phyloP scores from a whole-genome alignment of 2,329 filamentous ascomycete genomes.

The Claviceps paspali region DNA sequence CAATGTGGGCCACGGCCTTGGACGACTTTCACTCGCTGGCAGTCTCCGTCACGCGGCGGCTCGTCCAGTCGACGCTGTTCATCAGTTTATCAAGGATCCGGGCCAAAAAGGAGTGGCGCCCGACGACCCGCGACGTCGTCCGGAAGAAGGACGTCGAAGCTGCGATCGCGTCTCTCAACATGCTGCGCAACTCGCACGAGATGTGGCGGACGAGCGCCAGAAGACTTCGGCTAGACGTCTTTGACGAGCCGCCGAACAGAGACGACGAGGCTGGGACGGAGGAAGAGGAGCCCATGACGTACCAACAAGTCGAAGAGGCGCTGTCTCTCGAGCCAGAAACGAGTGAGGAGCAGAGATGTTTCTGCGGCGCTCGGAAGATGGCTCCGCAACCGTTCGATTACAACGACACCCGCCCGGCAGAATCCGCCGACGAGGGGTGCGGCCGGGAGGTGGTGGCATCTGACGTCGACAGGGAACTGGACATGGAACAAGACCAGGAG shows the following conservation, averaged over 20 bases:
- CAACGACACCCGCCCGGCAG: background rate
- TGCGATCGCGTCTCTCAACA: slow-evolving; percentile 30
- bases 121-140: slow-evolving; percentile 19
- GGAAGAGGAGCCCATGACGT: slow-evolving; percentile 22
- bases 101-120: slow-evolving; percentile 23
- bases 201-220: slow-evolving; percentile 36
- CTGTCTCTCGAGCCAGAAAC: slow-evolving; percentile 11
- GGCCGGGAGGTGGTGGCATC: slow-evolving; percentile 8
- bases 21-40: slow-evolving; percentile 57
- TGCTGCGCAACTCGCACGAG: slow-evolving; percentile 20
- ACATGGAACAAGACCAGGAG: slow-evolving; percentile 11
- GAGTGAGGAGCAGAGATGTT: background rate
- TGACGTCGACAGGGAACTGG: background rate
- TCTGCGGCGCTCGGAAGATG: background rate
- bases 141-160: slow-evolving; percentile 31
- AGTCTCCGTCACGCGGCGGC: slow-evolving; percentile 50
- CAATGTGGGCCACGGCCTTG: slow-evolving; percentile 61
- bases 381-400: no score
- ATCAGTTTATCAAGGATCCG: slow-evolving; percentile 55
- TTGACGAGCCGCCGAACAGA: slow-evolving; percentile 17
- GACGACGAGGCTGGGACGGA: slow-evolving; percentile 6
- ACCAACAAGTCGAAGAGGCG: slow-evolving; percentile 27
- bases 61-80: slow-evolving; percentile 55
- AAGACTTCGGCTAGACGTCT: slow-evolving; percentile 33
- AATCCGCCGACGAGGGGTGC: slow-evolving; percentile 8